phyloP scores from a whole-genome alignment of 495 filamentous ascomycete genomes.

The Aspergillus incahuasiensis region DNA sequence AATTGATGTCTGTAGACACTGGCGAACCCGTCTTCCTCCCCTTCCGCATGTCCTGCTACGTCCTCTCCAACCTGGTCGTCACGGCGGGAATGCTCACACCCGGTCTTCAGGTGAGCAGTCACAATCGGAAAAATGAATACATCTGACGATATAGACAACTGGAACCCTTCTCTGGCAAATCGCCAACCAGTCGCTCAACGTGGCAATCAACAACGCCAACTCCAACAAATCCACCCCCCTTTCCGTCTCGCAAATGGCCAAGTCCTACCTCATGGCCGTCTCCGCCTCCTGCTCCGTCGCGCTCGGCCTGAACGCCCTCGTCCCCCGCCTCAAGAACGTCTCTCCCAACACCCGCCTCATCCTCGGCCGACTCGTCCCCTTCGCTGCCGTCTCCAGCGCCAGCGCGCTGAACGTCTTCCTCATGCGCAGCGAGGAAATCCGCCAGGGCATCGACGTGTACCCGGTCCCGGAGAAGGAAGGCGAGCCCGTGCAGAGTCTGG shows the following conservation, averaged over 20 bases:
- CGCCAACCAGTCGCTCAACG: conserved; percentile 94
- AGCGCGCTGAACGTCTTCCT: conserved; percentile 92
- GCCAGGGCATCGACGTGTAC: conserved; percentile 91
- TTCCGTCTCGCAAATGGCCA: conserved; percentile 68
- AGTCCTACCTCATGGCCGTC: conserved; percentile 91
- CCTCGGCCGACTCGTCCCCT: conserved; percentile 81
- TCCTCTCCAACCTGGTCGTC: conserved; percentile 87
- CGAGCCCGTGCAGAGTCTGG: conserved; percentile 60
- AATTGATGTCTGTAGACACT: conserved; percentile 58
- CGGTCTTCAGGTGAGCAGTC: conserved; percentile 35
- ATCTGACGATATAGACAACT: conserved; percentile 52
- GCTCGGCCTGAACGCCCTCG: conserved; percentile 82
- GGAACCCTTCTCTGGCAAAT: conserved; percentile 95
- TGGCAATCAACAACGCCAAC: conserved; percentile 94
- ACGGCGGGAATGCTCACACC: conserved; percentile 98
- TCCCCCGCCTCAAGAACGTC: conserved; percentile 75
- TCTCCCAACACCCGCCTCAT: conserved; percentile 68
- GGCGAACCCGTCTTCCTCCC: conserved; percentile 88
- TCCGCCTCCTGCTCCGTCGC: conserved; percentile 89
- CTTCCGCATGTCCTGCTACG: conserved; percentile 95
- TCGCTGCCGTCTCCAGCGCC: conserved; percentile 87
- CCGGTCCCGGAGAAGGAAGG: conserved; percentile 62
- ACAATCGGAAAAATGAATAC: neutral
- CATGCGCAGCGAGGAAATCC: conserved; percentile 95
- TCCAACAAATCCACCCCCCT: conserved; percentile 93